phyloP scores from a whole-genome alignment of 2,329 filamentous ascomycete species.

The Trichoderma afroharzianum region DNA sequence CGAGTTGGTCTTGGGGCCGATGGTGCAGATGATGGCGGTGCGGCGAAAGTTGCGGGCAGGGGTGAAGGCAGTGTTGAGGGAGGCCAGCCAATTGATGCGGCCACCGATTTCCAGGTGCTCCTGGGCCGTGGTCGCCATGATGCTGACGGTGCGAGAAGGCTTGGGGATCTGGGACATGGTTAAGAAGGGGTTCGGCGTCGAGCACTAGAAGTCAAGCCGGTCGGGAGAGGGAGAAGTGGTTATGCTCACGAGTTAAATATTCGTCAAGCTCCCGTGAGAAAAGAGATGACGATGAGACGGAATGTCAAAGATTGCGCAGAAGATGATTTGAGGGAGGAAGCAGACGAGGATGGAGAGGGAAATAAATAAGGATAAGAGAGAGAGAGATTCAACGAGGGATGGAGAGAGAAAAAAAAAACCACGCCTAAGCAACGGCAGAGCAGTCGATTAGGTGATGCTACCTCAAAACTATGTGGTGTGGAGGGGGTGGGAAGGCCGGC shows the following conservation, averaged over 20 bases:
- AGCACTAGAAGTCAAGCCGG: background rate
- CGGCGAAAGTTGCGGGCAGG: constrained; percentile 89
- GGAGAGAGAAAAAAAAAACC: background rate
- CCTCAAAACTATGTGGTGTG: background rate
- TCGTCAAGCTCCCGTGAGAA: constrained; percentile 8
- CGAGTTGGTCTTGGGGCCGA: constrained; percentile 98
- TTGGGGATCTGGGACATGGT: constrained; percentile 33
- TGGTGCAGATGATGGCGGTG: constrained; percentile 98
- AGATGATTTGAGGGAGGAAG: background rate
- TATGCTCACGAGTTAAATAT: constrained; percentile 7
- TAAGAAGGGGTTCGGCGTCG: background rate
- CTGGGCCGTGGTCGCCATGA: constrained; percentile 65
- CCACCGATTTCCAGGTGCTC: constrained; percentile 80
- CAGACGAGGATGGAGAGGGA: constrained; percentile 2
- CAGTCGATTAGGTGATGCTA: constrained; percentile 8
- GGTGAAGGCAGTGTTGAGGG: constrained; percentile 82
- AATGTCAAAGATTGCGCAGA: background rate
- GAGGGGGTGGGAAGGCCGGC: constrained; percentile 11
- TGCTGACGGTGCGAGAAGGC: constrained; percentile 36
- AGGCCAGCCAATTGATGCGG: constrained; percentile 62
- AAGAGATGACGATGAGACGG: constrained; percentile 6
- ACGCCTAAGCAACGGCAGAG: background rate
- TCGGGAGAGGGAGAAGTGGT: background rate
- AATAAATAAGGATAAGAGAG: constrained; percentile 7
- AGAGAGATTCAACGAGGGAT: background rate